Evolutionary conservation across 2,329 filamentous ascomycete genomes (phyloP).

Genomic region (Talaromyces sp.): DNA sequence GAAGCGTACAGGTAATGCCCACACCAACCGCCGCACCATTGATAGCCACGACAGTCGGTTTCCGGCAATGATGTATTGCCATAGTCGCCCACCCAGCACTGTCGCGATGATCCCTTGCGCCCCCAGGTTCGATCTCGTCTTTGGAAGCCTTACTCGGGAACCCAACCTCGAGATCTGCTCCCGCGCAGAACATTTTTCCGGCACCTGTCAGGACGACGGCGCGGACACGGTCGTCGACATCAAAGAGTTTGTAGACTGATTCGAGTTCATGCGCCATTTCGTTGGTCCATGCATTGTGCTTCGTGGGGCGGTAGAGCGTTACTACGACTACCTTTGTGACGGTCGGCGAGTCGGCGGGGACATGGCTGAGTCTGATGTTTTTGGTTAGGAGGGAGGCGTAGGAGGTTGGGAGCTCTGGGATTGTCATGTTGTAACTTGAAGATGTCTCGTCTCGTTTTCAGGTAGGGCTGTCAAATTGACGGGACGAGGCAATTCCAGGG

Average conservation of each 20-base stretch:
- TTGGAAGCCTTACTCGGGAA: slow-evolving; percentile 23
- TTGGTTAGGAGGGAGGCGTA: slow-evolving; percentile 18
- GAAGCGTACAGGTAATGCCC: slow-evolving; percentile 60
- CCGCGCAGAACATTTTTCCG: slow-evolving; percentile 58
- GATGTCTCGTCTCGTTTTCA: neutral
- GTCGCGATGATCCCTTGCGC: slow-evolving; percentile 8
- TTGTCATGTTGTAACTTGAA: neutral
- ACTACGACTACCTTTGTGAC: slow-evolving; percentile 63
- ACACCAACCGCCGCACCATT: slow-evolving; percentile 59
- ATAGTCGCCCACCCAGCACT: slow-evolving; percentile 31
- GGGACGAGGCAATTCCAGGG: neutral
- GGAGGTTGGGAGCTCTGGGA: slow-evolving; percentile 11
- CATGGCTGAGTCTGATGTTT: slow-evolving; percentile 28
- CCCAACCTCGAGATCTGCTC: slow-evolving; percentile 54
- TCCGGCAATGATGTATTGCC: slow-evolving; percentile 58
- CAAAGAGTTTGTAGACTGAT: slow-evolving; percentile 52
- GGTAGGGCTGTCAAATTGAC: neutral
- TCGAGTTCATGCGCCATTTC: slow-evolving; percentile 63
- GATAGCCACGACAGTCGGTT: slow-evolving; percentile 57
- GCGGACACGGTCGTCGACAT: slow-evolving; percentile 55
- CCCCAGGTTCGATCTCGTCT: neutral
- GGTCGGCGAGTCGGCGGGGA: slow-evolving; percentile 44
- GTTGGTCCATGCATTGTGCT: slow-evolving; percentile 58
- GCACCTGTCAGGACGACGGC: slow-evolving; percentile 56
- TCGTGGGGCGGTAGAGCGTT: slow-evolving; percentile 62